Evolutionary conservation across 805 yeast genomes (phyloP).

Genomic region (Yarrowia divulgata): DNA sequence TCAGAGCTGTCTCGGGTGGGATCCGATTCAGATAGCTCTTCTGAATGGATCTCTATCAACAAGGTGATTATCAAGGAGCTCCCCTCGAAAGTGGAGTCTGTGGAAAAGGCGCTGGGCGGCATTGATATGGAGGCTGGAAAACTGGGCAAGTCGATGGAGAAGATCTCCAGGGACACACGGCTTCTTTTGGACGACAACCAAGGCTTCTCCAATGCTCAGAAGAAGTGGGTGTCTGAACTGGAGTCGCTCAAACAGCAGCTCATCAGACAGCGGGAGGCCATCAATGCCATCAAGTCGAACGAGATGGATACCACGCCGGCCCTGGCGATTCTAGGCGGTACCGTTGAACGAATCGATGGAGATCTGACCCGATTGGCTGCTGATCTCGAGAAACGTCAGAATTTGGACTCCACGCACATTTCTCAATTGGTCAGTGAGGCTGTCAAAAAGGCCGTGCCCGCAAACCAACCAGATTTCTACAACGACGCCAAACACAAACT

Average conservation of each 20-base stretch:
- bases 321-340: constrained; percentile 21
- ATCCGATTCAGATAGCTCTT: constrained; percentile 4
- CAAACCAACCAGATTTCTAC: background rate
- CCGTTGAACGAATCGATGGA: constrained; percentile 30
- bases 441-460: background rate
- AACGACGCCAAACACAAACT: constrained; percentile 10
- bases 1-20: constrained; percentile 15
- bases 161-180: background rate
- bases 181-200: constrained; percentile 2
- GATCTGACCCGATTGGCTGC: constrained; percentile 10
- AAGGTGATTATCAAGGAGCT: background rate
- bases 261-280: constrained; percentile 18
- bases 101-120: constrained; percentile 12
- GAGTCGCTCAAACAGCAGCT: constrained; percentile 31
- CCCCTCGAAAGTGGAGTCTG: background rate
- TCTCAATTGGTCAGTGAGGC: constrained; percentile 12
- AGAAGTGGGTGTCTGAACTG: constrained; percentile 5
- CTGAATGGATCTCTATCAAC: constrained; percentile 27
- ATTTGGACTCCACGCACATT: constrained; percentile 4
- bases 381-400: constrained; percentile 15
- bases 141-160: constrained; percentile 8
- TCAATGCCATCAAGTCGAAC: constrained; percentile 24
- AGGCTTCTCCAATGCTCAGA: background rate
- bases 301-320: constrained; percentile 21
- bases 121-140: constrained; percentile 1